Evolutionary conservation across 306 rosid genomes (phyloP).

Genomic region (Corylus avellana): DNA sequence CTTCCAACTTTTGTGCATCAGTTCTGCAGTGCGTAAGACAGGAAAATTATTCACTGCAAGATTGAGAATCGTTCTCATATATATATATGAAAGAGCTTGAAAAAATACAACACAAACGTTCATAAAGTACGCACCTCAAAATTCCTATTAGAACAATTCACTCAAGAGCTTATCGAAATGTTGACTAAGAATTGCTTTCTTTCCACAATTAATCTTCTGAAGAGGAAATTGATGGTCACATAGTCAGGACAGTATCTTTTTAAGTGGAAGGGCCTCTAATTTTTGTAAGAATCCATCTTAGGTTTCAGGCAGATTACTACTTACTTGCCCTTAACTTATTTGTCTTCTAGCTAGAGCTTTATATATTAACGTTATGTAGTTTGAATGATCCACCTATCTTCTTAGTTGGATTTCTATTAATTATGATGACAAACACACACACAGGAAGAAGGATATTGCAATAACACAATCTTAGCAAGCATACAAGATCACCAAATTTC

Average conservation of each 20-base stretch:
- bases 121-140: background rate
- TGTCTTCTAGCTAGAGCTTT: background rate
- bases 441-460: background rate
- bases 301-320: slow-evolving; percentile 10
- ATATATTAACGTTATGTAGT: background rate
- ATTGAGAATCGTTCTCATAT: slow-evolving; percentile 25
- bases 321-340: slow-evolving; percentile 15
- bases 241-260: slow-evolving; percentile 5
- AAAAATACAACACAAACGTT: slow-evolving; percentile 5
- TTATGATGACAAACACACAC: background rate
- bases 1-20: slow-evolving; percentile 90
- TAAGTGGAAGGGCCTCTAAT: background rate
- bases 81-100: slow-evolving; percentile 19
- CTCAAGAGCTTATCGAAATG: background rate
- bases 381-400: background rate
- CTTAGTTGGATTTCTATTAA: background rate
- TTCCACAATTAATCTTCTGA: slow-evolving; percentile 12
- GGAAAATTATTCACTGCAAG: slow-evolving; percentile 25
- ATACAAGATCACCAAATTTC: background rate
- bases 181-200: slow-evolving; percentile 8
- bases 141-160: background rate
- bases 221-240: slow-evolving; percentile 12
- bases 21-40: slow-evolving; percentile 42
- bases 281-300: slow-evolving; percentile 14
- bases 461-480: slow-evolving; percentile 15